Evolutionary conservation across 805 yeast species (phyloP), one percentile per base, ranked within the genome.

Genomic region (Priceomyces medius): DNA sequence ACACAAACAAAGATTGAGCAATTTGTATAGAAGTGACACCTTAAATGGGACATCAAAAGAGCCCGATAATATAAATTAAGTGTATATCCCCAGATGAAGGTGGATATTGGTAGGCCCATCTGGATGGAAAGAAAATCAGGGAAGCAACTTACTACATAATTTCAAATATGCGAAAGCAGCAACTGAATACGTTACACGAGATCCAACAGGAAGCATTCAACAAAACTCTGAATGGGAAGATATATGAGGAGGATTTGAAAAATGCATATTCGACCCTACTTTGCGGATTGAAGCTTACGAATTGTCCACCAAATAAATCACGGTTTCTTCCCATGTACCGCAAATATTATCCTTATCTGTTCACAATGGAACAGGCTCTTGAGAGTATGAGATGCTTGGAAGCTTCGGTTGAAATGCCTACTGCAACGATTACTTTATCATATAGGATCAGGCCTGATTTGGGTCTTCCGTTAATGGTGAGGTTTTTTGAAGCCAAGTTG

Each of bases 401-500:
- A 8, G 56, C 84, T 6, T 63, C 67, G 31, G 66, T 81, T 3
- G 76, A 77, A 28, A 70, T 71, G 48, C 59, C 73, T 4, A 56
- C 70, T 8, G 77, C 85, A 0, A 71, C 75, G 9, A 76, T 83
- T 6, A 69, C 74, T 3, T 71, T 83, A 2, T 70, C 79, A 0
- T 84, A 81, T 50, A 59, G 68, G 3, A 77, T 85, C 23, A 76
- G 73, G 40, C 58, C 68, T 0, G 77, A 73, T 4, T 56, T 80
- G 35, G 85, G 83, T 0, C 37, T 51, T 3, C 64, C 66, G 1
- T 56, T 84, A 10, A 41, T 85, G 3, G 63, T 63, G 24, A 59
- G 66, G 19, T 85, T 83, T 53, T 80, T 77, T 70, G 65, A 66
- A 2, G 83, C 87, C 0, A 80, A 79, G 47, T 61, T 88, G 1